phyloP scores from a whole-genome alignment of 352 stramenopile genomes.

The Phytopythium delawarense region DNA sequence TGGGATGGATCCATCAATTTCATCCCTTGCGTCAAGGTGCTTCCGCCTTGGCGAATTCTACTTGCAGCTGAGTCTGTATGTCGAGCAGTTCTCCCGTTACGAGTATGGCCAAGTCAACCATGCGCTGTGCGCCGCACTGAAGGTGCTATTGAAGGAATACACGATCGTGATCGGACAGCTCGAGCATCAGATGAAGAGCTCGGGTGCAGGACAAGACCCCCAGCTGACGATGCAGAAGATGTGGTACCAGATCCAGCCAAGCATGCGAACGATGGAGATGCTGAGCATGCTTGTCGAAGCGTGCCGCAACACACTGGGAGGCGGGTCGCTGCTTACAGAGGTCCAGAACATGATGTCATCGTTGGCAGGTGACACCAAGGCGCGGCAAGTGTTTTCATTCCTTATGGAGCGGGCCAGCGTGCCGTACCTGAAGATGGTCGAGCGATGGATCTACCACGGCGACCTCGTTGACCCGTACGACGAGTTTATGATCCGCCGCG shows the following conservation, averaged over 20 bases:
- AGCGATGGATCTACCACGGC: constrained; percentile 89
- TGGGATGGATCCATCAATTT: constrained; percentile 80
- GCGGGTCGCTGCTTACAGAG: constrained; percentile 89
- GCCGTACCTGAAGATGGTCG: constrained; percentile 89
- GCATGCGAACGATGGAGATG: constrained; percentile 91
- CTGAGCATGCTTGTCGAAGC: constrained; percentile 79
- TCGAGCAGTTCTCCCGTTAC: constrained; percentile 81
- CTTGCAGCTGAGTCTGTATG: constrained; percentile 66
- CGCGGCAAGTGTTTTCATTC: constrained; percentile 73
- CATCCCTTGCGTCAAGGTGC: constrained; percentile 59
- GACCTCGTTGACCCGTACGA: constrained; percentile 89
- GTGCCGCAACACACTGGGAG: constrained; percentile 71
- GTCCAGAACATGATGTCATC: constrained; percentile 85
- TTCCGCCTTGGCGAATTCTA: constrained; percentile 77
- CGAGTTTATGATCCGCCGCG: constrained; percentile 89
- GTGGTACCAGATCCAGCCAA: constrained; percentile 91
- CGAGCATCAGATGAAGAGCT: constrained; percentile 68
- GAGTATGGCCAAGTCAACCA: constrained; percentile 94
- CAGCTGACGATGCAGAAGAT: constrained; percentile 89
- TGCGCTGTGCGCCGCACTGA: constrained; percentile 91
- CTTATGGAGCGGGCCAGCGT: constrained; percentile 79
- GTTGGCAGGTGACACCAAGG: constrained; percentile 74
- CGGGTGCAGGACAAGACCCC: constrained; percentile 7
- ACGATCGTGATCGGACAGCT: constrained; percentile 90
- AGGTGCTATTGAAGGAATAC: constrained; percentile 92